Conservation (phyloP, 2,329 filamentous ascomycete genomes). For the Fusarium nanum region DNA sequence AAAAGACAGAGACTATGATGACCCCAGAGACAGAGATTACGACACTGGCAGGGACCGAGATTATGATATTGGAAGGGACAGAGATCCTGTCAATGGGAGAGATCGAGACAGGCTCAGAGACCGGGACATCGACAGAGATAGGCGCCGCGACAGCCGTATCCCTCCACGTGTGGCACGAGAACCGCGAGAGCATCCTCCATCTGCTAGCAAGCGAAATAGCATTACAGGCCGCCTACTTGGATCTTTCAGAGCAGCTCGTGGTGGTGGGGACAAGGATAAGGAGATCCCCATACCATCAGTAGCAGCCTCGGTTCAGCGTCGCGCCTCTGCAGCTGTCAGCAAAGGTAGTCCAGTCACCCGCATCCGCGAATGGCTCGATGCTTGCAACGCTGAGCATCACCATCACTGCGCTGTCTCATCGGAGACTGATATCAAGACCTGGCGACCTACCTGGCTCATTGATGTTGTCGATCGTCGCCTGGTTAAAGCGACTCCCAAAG, state of each 20-base stretch:
- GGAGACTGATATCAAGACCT: slow-evolving; percentile 48
- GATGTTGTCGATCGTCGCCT: slow-evolving; percentile 55
- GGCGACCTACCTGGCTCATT: slow-evolving; percentile 56
- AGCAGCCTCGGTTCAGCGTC: slow-evolving; percentile 45
- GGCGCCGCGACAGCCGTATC: slow-evolving; percentile 42
- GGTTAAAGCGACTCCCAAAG: slow-evolving; percentile 53
- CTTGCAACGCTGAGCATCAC: slow-evolving; percentile 56
- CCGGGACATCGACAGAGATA: slow-evolving; percentile 38
- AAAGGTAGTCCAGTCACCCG: slow-evolving; percentile 53
- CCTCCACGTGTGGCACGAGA: slow-evolving; percentile 31
- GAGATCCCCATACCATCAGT: slow-evolving; percentile 26
- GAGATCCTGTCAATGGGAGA: slow-evolving; percentile 17
- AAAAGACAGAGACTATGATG: slow-evolving; percentile 13
- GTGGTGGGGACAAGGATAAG: slow-evolving; percentile 47
- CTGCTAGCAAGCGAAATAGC: slow-evolving; percentile 54
- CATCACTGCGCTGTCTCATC: slow-evolving; percentile 53
- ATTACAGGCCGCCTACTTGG: slow-evolving; percentile 55
- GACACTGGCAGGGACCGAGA: slow-evolving; percentile 32
- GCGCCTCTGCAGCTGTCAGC: slow-evolving; percentile 48
- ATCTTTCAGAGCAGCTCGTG: slow-evolving; percentile 50
- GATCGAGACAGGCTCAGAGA: slow-evolving; percentile 22
- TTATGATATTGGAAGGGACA: slow-evolving; percentile 8
- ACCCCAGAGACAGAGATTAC: slow-evolving; percentile 4
- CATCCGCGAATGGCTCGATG: slow-evolving; percentile 58
- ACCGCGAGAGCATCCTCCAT: slow-evolving; percentile 37